These are phyloP conservation scores for Candida sp. DNA, from an alignment of 1,139 yeast genomes.

Conservation along the genomic window DNA sequence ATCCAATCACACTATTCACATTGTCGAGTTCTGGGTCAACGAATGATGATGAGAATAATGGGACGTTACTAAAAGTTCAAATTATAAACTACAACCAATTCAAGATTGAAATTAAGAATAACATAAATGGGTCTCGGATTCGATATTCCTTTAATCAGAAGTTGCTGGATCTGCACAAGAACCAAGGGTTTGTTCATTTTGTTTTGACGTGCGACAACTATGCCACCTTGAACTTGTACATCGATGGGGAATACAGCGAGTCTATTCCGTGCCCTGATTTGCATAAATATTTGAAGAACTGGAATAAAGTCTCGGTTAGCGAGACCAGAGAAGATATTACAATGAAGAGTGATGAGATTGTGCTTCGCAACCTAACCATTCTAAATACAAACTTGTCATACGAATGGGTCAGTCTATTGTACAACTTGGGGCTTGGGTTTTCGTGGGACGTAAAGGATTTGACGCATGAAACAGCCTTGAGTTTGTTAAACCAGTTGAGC, in stretches of 20 bases:
- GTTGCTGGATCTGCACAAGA: constrained; percentile 16
- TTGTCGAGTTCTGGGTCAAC: constrained; percentile 31
- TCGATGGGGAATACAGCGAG: constrained; percentile 50
- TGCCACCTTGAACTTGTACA: constrained; percentile 38
- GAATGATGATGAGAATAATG: constrained; percentile 15
- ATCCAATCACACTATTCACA: constrained; percentile 27
- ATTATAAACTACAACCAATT: constrained; percentile 36
- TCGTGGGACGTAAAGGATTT: constrained; percentile 44
- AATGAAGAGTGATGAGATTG: constrained; percentile 27
- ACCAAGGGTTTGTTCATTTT: constrained; percentile 37
- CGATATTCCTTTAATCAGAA: constrained; percentile 42
- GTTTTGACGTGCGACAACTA: constrained; percentile 42
- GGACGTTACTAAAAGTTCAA: constrained; percentile 25
- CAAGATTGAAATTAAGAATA: constrained; percentile 32
- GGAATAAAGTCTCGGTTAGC: constrained; percentile 48
- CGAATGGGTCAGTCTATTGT: constrained; percentile 46
- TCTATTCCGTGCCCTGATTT: constrained; percentile 48
- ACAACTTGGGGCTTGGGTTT: constrained; percentile 41
- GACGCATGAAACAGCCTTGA: constrained; percentile 31
- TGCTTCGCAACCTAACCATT: constrained; percentile 36
- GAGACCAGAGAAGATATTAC: constrained; percentile 18
- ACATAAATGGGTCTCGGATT: constrained; percentile 27
- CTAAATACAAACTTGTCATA: constrained; percentile 30
- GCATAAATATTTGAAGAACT: constrained; percentile 26
- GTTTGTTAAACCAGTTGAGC: constrained; percentile 34